phyloP scores from a whole-genome alignment of 2,329 filamentous ascomycete genomes.

The Xylaria sp. region DNA sequence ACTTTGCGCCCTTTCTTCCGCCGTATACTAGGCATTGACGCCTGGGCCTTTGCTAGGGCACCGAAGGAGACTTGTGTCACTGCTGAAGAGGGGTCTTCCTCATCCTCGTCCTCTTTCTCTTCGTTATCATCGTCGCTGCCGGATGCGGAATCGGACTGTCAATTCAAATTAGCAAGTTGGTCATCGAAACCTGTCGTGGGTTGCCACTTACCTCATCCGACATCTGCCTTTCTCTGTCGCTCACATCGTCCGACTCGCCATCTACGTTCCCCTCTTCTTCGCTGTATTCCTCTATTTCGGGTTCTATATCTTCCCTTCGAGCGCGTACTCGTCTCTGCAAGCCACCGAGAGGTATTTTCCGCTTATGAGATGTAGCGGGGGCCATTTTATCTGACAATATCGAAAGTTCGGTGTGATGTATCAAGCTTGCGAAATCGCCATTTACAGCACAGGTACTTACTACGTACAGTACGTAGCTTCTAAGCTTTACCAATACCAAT shows the following conservation, averaged over 20 bases:
- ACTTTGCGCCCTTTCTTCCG: constrained; percentile 44
- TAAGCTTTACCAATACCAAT: background rate
- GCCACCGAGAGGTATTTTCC: constrained; percentile 54
- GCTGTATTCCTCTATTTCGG: constrained; percentile 53
- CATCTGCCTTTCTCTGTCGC: constrained; percentile 32
- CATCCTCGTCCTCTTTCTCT: constrained; percentile 52
- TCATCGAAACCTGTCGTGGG: background rate
- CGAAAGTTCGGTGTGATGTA: background rate
- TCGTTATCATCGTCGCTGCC: constrained; percentile 45
- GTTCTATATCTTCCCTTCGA: constrained; percentile 57
- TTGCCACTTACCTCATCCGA: constrained; percentile 34
- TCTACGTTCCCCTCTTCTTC: constrained; percentile 53
- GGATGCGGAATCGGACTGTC: constrained; percentile 42
- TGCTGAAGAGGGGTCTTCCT: constrained; percentile 55
- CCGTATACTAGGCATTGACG: constrained; percentile 63
- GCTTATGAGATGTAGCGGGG: constrained; percentile 49
- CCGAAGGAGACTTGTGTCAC: constrained; percentile 81
- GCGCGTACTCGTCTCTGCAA: constrained; percentile 59
- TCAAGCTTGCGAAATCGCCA: background rate
- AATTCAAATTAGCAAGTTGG: constrained; percentile 7
- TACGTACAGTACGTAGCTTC: background rate
- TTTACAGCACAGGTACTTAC: constrained; percentile 9
- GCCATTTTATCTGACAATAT: constrained; percentile 38
- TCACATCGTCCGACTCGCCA: constrained; percentile 47
- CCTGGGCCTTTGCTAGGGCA: constrained; percentile 87